These are phyloP conservation scores for Fragaria vesca DNA, from an alignment of 306 rosid genomes.

Conservation along the genomic window DNA sequence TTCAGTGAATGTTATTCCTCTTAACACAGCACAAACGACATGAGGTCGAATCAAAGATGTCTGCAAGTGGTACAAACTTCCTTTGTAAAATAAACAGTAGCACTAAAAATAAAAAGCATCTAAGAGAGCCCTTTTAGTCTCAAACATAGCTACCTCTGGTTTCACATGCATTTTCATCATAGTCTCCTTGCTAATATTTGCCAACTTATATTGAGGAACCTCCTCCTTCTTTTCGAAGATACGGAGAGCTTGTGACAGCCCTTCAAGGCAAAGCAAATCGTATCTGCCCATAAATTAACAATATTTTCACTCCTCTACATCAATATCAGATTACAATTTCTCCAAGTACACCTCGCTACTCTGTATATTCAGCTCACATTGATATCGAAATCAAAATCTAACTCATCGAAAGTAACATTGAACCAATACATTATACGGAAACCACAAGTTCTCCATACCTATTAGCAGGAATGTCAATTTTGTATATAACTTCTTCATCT, in stretches of 20 bases:
- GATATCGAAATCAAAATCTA: not conserved
- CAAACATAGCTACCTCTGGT: slow-evolving; percentile 62
- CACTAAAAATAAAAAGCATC: not conserved
- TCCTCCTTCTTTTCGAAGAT: slow-evolving; percentile 54
- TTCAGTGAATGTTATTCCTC: slow-evolving; percentile 72
- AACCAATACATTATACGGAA: not conserved
- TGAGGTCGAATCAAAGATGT: slow-evolving; percentile 69
- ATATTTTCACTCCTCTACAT: not conserved
- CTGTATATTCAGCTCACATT: not conserved
- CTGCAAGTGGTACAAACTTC: slow-evolving; percentile 33
- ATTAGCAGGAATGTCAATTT: not conserved
- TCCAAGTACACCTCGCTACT: not conserved
- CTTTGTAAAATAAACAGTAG: slow-evolving; percentile 9
- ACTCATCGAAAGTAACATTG: not conserved
- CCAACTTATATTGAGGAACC: slow-evolving; percentile 58
- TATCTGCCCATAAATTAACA: slow-evolving; percentile 45
- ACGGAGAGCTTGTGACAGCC: slow-evolving; percentile 82
- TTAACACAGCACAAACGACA: slow-evolving; percentile 81
- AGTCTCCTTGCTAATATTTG: slow-evolving; percentile 52
- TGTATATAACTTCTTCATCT: slow-evolving; percentile 61
- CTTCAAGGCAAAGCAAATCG: slow-evolving; percentile 92
- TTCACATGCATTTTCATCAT: slow-evolving; percentile 81
- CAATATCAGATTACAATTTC: not conserved
- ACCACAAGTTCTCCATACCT: not conserved
- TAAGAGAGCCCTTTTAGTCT: not conserved